A percentile compares a stretch with the other conserved stretches of the same genome.
phyloP scores from a whole-genome alignment of 352 stramenopile genomes.

The Globisporangium lucens region DNA sequence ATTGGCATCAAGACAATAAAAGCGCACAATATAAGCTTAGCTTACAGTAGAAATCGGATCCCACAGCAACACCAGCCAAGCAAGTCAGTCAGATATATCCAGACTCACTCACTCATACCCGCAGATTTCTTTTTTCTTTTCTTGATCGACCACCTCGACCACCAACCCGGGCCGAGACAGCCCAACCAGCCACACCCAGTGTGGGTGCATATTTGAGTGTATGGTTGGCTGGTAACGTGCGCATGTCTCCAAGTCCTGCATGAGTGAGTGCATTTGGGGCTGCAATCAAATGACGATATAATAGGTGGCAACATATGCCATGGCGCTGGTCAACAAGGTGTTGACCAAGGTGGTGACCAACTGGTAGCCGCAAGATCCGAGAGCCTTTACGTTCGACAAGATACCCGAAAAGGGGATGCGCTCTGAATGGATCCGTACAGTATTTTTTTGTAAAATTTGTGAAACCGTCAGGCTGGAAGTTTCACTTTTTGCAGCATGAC shows the following conservation, averaged over 20 bases:
- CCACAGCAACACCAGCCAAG: background rate
- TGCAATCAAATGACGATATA: background rate
- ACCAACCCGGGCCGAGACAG: background rate
- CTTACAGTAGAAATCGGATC: background rate
- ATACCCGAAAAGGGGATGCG: background rate
- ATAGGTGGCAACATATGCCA: background rate
- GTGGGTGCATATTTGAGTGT: background rate
- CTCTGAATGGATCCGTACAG: background rate
- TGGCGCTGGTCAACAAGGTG: background rate
- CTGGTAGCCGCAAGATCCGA: background rate
- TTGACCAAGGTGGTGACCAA: background rate
- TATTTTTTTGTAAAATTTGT: background rate
- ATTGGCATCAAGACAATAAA: background rate
- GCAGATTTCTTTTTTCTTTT: conserved; percentile 1
- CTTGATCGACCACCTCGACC: background rate
- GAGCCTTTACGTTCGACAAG: background rate
- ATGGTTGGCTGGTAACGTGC: background rate
- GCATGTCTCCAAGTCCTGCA: background rate
- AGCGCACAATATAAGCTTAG: background rate
- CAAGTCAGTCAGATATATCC: background rate
- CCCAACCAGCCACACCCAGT: background rate
- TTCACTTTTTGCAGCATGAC: background rate
- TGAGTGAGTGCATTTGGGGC: background rate
- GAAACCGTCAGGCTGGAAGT: background rate
- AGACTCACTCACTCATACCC: background rate